Evolutionary conservation across 2,329 filamentous ascomycete species (phyloP).

Genomic region (Ceratocystis papillata): DNA sequence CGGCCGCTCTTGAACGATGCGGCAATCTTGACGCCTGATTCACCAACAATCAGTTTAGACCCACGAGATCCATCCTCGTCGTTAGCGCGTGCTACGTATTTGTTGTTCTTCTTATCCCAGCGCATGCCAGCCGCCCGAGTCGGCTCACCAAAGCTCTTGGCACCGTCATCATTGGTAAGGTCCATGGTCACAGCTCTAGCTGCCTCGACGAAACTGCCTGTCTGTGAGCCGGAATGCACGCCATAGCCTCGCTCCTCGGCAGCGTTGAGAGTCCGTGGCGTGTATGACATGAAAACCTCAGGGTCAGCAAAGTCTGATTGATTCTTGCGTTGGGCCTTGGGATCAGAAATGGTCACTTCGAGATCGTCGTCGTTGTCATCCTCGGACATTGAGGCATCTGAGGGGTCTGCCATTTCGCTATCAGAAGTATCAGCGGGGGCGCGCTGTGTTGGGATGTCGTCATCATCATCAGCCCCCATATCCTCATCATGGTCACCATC

Average conservation of each 20-base stretch:
- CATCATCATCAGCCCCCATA: conserved; percentile 27
- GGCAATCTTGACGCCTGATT: conserved; percentile 91
- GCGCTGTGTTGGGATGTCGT: conserved; percentile 23
- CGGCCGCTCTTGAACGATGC: conserved; percentile 86
- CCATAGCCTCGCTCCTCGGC: conserved; percentile 89
- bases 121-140: conserved; percentile 57
- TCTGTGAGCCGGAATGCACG: conserved; percentile 68
- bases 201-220: conserved; percentile 66
- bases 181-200: conserved; percentile 88
- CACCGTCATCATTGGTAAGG: conserved; percentile 75
- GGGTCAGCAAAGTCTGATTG: conserved; percentile 64
- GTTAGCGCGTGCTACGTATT: conserved; percentile 84
- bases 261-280: conserved; percentile 64
- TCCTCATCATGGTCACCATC: conserved; percentile 32
- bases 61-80: conserved; percentile 83
- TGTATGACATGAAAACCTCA: conserved; percentile 95
- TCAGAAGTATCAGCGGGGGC: conserved; percentile 30
- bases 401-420: conserved; percentile 33
- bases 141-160: conserved; percentile 67
- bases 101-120: conserved; percentile 95
- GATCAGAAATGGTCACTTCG: conserved; percentile 59
- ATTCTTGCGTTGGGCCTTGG: conserved; percentile 34
- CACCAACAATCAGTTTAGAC: conserved; percentile 65
- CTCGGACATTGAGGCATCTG: conserved; percentile 44
- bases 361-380: conserved; percentile 54